Evolutionary conservation across 306 rosid species (phyloP).

Genomic region (Delonix regia): DNA sequence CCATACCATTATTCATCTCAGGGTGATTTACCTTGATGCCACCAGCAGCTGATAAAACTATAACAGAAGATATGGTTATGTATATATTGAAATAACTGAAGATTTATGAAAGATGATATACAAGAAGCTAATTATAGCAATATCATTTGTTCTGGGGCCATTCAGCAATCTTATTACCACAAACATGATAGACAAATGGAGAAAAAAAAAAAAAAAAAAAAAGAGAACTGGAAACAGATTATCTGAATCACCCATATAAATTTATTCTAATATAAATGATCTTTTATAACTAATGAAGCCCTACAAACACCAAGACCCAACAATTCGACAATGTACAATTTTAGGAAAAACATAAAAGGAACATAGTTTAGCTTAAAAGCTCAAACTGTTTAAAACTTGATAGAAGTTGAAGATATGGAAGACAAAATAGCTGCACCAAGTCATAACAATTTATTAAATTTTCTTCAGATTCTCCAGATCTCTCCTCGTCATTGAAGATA

Average conservation of each 20-base stretch:
- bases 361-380: not conserved
- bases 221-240: constrained; percentile 3
- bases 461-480: not conserved
- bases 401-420: not conserved
- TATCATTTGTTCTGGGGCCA: not conserved
- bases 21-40: constrained; percentile 95
- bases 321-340: not conserved
- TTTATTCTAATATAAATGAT: not conserved
- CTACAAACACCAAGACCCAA: not conserved
- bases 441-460: not conserved
- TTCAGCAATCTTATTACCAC: not conserved
- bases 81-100: constrained; percentile 34
- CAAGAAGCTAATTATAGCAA: not conserved
- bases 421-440: constrained; percentile 7
- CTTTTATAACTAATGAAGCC: not conserved
- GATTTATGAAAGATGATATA: not conserved
- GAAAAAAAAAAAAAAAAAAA: constrained; percentile 4
- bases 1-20: constrained; percentile 58
- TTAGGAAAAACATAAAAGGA: not conserved
- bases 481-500: not conserved
- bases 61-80: constrained; percentile 35
- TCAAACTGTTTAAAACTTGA: not conserved
- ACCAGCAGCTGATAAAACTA: constrained; percentile 95
- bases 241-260: not conserved
- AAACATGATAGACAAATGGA: not conserved